Conservation (phyloP, 2,329 filamentous ascomycete species). For the Alternaria brassicae region DNA sequence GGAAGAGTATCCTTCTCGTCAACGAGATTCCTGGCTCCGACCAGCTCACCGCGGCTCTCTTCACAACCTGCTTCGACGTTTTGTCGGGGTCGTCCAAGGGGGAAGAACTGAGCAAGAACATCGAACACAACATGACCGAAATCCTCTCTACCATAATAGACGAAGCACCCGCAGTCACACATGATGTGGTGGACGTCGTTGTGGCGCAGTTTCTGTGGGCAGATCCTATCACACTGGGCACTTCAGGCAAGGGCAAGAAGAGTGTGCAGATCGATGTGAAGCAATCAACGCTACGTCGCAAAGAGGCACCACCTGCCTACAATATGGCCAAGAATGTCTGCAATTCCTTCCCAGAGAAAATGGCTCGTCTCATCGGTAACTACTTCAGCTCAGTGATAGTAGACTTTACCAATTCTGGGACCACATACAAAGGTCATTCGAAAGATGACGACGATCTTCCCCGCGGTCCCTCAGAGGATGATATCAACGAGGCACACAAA, state of each 20-base stretch:
- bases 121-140: constrained; percentile 89
- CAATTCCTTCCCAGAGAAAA: constrained; percentile 86
- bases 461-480: constrained; percentile 76
- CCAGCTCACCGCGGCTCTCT: constrained; percentile 74
- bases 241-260: constrained; percentile 59
- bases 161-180: constrained; percentile 77
- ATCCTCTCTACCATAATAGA: constrained; percentile 87
- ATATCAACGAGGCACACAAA: constrained; percentile 86
- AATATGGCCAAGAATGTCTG: constrained; percentile 96
- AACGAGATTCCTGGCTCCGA: constrained; percentile 86
- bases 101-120: constrained; percentile 88
- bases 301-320: constrained; percentile 90
- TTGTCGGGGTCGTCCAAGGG: constrained; percentile 80
- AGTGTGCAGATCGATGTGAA: constrained; percentile 68
- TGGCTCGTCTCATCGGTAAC: constrained; percentile 91
- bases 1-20: constrained; percentile 92
- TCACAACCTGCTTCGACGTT: constrained; percentile 90
- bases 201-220: constrained; percentile 95
- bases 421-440: constrained; percentile 29
- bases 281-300: constrained; percentile 83
- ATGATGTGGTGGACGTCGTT: constrained; percentile 87
- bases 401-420: constrained; percentile 67
- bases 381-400: constrained; percentile 98
- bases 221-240: constrained; percentile 66
- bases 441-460: constrained; percentile 55